Percentiles rank a stretch among this genome's conserved stretches.
phyloP scores from a whole-genome alignment of 805 yeast genomes.

The Saccharomycopsis fibuligera region DNA sequence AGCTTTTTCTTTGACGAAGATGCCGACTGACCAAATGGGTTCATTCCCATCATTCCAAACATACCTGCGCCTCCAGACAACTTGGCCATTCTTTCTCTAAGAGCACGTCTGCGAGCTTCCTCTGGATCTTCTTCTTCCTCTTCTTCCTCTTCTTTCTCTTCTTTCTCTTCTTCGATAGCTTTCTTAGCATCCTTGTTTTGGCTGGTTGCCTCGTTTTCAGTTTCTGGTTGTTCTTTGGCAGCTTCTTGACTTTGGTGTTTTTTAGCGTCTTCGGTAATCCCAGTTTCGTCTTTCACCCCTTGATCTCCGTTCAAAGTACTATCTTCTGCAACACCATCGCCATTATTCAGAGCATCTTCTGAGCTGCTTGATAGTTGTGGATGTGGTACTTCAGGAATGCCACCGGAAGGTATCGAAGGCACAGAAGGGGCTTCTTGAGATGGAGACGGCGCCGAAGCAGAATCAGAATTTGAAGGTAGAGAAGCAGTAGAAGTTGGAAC shows the following conservation, averaged over 20 bases:
- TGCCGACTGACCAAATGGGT: constrained; percentile 23
- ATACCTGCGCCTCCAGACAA: constrained; percentile 21
- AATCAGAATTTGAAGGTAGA: background rate
- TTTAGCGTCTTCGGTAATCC: background rate
- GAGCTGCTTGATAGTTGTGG: background rate
- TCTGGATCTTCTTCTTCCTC: constrained; percentile 18
- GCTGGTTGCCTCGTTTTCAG: no score
- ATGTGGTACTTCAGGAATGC: background rate
- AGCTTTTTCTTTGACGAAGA: constrained; percentile 1
- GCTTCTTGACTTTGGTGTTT: background rate
- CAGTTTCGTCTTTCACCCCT: background rate
- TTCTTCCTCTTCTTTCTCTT: constrained; percentile 22
- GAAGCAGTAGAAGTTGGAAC: background rate
- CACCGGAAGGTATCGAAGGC: no score
- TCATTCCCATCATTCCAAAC: constrained; percentile 27
- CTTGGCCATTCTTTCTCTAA: constrained; percentile 21
- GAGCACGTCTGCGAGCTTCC: constrained; percentile 14
- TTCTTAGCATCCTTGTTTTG: no score
- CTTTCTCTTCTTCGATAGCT: constrained; percentile 23
- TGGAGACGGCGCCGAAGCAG: background rate
- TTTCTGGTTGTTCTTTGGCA: constrained; percentile 13
- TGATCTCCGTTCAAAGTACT: background rate
- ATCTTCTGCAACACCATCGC: background rate
- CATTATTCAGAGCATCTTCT: background rate
- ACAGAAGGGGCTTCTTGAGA: constrained; percentile 2